phyloP scores from a whole-genome alignment of 2,329 filamentous ascomycete species.

The Pseudogymnoascus sp. region DNA sequence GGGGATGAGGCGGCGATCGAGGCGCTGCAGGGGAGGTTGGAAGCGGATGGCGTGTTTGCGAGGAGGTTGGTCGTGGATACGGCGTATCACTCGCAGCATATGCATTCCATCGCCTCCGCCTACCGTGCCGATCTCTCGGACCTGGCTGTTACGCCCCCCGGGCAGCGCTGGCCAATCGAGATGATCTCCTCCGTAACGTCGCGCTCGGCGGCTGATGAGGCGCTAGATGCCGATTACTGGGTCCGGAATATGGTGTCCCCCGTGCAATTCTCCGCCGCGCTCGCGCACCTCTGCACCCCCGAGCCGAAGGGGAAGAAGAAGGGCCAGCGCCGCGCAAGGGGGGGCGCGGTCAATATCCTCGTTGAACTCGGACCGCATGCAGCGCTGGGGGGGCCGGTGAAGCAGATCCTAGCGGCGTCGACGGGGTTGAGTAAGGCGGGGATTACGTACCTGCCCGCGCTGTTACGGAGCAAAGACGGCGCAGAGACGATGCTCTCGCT shows the following conservation, averaged over 20 bases:
- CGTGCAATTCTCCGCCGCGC: conserved; percentile 32
- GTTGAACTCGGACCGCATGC: conserved; percentile 14
- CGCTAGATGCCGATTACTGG: conserved; percentile 35
- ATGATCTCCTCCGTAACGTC: background rate
- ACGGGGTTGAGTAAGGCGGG: conserved; percentile 30
- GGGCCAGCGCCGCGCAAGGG: background rate
- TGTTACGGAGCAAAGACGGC: conserved; percentile 46
- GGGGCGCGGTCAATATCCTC: conserved; percentile 14
- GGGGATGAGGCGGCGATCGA: conserved; percentile 16
- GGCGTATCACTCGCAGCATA: conserved; percentile 30
- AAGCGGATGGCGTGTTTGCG: conserved; percentile 15
- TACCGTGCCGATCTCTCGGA: conserved; percentile 15
- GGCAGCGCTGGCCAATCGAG: conserved; percentile 12
- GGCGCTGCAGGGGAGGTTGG: conserved; percentile 11
- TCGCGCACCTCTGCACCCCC: conserved; percentile 11
- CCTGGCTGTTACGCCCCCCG: conserved; percentile 24
- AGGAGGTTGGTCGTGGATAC: conserved; percentile 19
- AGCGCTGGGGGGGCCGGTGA: conserved; percentile 10
- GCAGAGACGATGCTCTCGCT: conserved; percentile 39
- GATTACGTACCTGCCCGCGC: conserved; percentile 29
- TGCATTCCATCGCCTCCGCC: conserved; percentile 25
- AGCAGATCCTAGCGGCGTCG: conserved; percentile 24
- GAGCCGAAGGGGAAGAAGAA: background rate
- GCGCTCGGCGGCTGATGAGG: conserved; percentile 11
- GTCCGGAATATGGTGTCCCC: conserved; percentile 36